These are phyloP conservation scores for Colletotrichum limetticola DNA, from an alignment of 2,329 filamentous ascomycete genomes.

Conservation along the genomic window DNA sequence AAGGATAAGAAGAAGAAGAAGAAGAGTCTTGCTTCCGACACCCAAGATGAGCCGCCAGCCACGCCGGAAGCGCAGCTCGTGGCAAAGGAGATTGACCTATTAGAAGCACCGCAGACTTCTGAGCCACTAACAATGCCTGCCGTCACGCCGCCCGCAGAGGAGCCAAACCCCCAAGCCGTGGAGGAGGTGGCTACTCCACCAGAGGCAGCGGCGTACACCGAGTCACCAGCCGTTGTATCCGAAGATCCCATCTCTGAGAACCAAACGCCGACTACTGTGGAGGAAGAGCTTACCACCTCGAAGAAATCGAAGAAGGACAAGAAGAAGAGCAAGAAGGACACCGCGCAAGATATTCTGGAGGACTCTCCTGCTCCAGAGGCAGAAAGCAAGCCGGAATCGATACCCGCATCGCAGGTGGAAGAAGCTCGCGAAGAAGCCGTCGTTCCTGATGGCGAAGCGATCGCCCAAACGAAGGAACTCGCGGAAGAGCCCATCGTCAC, in stretches of 20 bases:
- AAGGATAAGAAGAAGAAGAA: constrained; percentile 46
- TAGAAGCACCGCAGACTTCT: background rate
- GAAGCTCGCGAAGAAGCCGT: background rate
- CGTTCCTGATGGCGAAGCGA: background rate
- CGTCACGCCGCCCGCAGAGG: background rate
- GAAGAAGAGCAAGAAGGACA: constrained; percentile 32
- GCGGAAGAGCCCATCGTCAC: background rate
- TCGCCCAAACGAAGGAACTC: background rate
- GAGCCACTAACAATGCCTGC: background rate
- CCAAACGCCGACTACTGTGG: background rate
- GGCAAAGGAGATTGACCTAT: background rate
- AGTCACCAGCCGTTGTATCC: background rate
- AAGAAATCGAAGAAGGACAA: constrained; percentile 38
- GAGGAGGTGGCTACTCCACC: background rate
- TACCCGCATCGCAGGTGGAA: background rate
- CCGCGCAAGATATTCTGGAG: background rate
- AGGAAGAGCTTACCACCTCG: background rate
- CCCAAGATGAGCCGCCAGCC: background rate
- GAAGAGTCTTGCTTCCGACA: constrained; percentile 23
- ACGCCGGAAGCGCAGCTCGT: background rate
- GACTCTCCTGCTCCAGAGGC: background rate
- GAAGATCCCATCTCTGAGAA: background rate
- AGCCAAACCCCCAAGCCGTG: background rate
- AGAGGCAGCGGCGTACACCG: background rate
- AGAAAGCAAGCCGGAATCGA: background rate